Base-by-base conservation (phyloP, 2,329 filamentous ascomycete species). In the Escovopsis weberi region DNA sequence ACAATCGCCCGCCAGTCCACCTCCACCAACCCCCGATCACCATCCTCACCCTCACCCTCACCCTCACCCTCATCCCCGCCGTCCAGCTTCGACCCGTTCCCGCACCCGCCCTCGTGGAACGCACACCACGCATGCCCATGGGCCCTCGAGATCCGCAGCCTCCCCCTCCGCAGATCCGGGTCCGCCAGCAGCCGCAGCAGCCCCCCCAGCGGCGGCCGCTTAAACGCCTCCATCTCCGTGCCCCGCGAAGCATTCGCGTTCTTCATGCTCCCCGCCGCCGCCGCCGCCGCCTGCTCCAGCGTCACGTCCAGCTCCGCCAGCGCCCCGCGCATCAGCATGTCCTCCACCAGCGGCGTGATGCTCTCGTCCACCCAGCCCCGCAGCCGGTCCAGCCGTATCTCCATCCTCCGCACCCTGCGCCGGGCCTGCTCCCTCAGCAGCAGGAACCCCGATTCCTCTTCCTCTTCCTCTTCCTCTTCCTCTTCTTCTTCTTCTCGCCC, bases 121-220 rank as follows among this genome's bases (percentile, higher is more conserved):
- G 54, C 56, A 45, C 67, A 69, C 59, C 66, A 68, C 2, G 60
- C 51, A 18, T 49, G 45, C 41, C 55, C 54, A 47, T 68, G 66
- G 35, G 49, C 50, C 18, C 51, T 51, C 42, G 57, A 57, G 34
- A 67, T 58, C 48, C 54, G 54, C 26, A 71, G 49, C 43, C 60
- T 55, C 12, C 61, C 64, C 36, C 48, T 56, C 39, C 64, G 54
- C 33, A 72, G 54, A 38, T 69, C 63, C 39, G 68, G 68, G 44
- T 71, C 68, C 36, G 59, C 53, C 42, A 72, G 50, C 15, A 71
- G 51, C 41, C 55, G 53, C 38, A 70, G 49, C 8, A 71, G 48
- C 3, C 60, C 57, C 43, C 50, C 51, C 23, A 61, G 43, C 51
- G 61, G 51, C 19, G 55, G 51, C 37, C 52, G 52, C n/a, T 47